Conservation (phyloP, 768 basidiomycete species). For the Sutorius australiensis region DNA sequence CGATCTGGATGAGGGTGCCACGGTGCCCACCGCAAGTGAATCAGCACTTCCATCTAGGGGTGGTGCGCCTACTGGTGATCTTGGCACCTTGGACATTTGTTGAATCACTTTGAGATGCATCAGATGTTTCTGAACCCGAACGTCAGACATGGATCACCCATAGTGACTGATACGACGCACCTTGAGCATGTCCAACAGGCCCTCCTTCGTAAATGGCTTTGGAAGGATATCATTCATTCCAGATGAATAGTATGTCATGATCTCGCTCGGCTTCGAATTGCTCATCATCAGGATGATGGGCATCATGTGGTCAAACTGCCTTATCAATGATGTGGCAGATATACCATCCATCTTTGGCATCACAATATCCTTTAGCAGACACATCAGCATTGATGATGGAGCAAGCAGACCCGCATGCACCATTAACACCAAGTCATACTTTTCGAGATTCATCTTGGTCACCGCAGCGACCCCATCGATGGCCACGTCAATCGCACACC, state of each 20-base stretch:
- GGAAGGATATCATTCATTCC: conserved; percentile 97
- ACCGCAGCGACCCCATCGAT: conserved; percentile 92
- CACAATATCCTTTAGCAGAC: conserved; percentile 73
- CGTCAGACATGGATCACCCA: not conserved
- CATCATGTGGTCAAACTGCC: conserved; percentile 92
- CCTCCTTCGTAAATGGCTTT: conserved; percentile 96
- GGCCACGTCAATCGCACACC: conserved; percentile 91
- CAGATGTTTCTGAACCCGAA: conserved; percentile 63
- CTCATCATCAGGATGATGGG: conserved; percentile 99
- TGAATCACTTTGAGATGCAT: conserved; percentile 85
- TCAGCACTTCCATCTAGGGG: conserved; percentile 54
- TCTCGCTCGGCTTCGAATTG: conserved; percentile 89
- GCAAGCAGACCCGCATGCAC: conserved; percentile 38
- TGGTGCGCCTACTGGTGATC: conserved; percentile 62
- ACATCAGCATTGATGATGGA: not conserved
- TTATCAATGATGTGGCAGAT: conserved; percentile 86
- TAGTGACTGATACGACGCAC: conserved; percentile 33
- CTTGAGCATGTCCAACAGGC: conserved; percentile 88
- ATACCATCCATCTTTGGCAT: conserved; percentile 90
- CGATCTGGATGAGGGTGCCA: conserved; percentile 10
- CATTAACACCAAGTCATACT: conserved; percentile 96
- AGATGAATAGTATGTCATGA: conserved; percentile 69
- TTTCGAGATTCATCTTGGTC: conserved; percentile 93
- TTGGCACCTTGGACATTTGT: conserved; percentile 61
- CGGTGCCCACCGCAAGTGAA: conserved; percentile 45